Conservation (phyloP, 2,329 filamentous ascomycete species). For the Rutstroemia sp. region DNA sequence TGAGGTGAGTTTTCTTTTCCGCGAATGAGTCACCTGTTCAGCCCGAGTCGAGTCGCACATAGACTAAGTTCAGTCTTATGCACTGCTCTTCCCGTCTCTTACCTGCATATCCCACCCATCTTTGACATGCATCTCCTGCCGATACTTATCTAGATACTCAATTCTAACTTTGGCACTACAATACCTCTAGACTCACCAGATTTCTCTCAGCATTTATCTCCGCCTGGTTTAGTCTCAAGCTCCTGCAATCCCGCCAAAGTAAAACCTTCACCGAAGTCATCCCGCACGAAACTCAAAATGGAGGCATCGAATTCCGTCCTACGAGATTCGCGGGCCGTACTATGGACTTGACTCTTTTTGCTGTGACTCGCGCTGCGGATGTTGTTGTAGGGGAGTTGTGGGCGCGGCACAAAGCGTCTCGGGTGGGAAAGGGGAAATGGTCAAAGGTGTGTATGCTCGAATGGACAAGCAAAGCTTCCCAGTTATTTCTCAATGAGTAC, state of each 20-base stretch:
- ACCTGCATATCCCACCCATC: neutral
- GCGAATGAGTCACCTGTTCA: neutral
- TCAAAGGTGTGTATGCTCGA: conserved; percentile 33
- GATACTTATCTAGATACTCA: neutral
- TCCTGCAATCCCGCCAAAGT: conserved; percentile 50
- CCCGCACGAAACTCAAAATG: conserved; percentile 23
- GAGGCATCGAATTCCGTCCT: conserved; percentile 24
- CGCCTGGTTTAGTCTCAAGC: conserved; percentile 47
- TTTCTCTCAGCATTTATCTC: conserved; percentile 52
- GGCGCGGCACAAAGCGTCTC: conserved; percentile 41
- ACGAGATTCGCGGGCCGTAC: conserved; percentile 57
- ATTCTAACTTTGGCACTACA: neutral
- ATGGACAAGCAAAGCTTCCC: neutral
- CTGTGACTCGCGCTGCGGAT: conserved; percentile 64
- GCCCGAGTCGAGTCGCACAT: no score
- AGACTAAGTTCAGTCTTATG: neutral
- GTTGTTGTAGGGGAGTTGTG: conserved; percentile 61
- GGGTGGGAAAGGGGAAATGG: conserved; percentile 40
- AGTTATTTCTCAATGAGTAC: neutral
- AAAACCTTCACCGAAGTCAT: conserved; percentile 35
- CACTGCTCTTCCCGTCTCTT: neutral
- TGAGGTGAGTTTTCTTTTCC: conserved; percentile 13
- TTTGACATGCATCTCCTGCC: no score
- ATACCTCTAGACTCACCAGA: conserved; percentile 41
- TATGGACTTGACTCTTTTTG: conserved; percentile 76